Percentiles rank a stretch among this genome's conserved stretches.
Evolutionary conservation across 306 rosid genomes (phyloP).

Genomic region (Acacia crassicarpa): DNA sequence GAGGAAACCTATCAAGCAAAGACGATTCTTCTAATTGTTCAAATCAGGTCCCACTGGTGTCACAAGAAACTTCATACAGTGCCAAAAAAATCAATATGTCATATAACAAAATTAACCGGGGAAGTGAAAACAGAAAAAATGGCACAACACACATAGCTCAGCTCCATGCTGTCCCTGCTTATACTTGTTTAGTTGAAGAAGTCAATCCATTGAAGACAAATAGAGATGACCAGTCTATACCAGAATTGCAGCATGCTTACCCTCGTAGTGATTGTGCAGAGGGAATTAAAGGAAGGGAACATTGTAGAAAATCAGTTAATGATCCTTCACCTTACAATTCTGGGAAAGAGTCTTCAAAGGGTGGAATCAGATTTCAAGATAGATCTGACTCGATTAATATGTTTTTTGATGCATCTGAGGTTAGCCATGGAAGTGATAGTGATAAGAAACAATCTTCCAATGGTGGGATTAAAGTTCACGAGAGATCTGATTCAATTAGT

Average conservation of each 20-base stretch:
- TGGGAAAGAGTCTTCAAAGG: conserved; percentile 41
- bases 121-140: conserved; percentile 49
- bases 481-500: conserved; percentile 41
- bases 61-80: conserved; percentile 41
- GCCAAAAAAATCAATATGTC: conserved; percentile 63
- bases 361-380: conserved; percentile 39
- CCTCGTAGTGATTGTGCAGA: conserved; percentile 27
- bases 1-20: conserved; percentile 31
- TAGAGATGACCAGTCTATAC: conserved; percentile 37
- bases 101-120: conserved; percentile 64
- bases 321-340: conserved; percentile 41
- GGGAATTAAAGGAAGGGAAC: conserved; percentile 29
- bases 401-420: conserved; percentile 53
- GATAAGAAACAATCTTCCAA: conserved; percentile 46
- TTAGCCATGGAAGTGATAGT: conserved; percentile 45
- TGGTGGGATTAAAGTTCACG: conserved; percentile 40
- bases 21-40: conserved; percentile 35
- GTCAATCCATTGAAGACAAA: conserved; percentile 40
- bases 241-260: conserved; percentile 35
- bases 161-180: conserved; percentile 67
- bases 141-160: conserved; percentile 61
- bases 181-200: conserved; percentile 66
- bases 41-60: conserved; percentile 34
- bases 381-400: conserved; percentile 43
- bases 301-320: conserved; percentile 21